A percentile compares a stretch with the other conserved stretches of the same genome.
These are phyloP conservation scores for Candida michaelii DNA, from an alignment of 805 yeast genomes.

Conservation along the genomic window DNA sequence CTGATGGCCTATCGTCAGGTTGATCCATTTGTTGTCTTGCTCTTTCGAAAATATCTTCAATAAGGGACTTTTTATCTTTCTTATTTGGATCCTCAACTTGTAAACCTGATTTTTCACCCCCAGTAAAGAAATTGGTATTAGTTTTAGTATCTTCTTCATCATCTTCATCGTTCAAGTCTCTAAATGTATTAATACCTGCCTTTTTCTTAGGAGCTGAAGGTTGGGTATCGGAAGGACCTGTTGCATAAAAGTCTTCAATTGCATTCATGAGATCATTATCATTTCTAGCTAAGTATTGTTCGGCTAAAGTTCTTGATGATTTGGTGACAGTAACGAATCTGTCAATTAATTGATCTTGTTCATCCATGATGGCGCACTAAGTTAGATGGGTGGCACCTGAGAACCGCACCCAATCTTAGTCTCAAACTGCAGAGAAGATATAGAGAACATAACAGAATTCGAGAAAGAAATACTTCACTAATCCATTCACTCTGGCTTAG, in stretches of 20 bases:
- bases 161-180: constrained; percentile 42
- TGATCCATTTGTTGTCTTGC: constrained; percentile 50
- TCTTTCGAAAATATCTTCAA: constrained; percentile 67
- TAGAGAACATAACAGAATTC: too few species aligned
- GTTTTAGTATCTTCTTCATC: constrained; percentile 58
- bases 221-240: constrained; percentile 11
- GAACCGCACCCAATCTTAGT: too few species aligned
- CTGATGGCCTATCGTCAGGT: constrained; percentile 37
- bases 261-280: constrained; percentile 37
- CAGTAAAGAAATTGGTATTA: constrained; percentile 57
- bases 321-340: constrained; percentile 39
- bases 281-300: constrained; percentile 39
- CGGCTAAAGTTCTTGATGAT: constrained; percentile 35
- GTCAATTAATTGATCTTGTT: constrained; percentile 26
- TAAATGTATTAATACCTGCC: constrained; percentile 36
- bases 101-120: constrained; percentile 74
- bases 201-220: constrained; percentile 6
- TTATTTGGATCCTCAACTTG: constrained; percentile 75
- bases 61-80: constrained; percentile 42
- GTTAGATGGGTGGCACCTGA: too few species aligned
- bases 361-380: constrained; percentile 18
- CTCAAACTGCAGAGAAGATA: too few species aligned
- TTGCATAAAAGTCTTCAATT: constrained; percentile 41
- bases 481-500: too few species aligned
- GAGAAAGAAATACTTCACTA: too few species aligned